These are phyloP conservation scores for Pyrenula aspistea DNA, from an alignment of 495 filamentous ascomycete genomes.

Conservation along the genomic window DNA sequence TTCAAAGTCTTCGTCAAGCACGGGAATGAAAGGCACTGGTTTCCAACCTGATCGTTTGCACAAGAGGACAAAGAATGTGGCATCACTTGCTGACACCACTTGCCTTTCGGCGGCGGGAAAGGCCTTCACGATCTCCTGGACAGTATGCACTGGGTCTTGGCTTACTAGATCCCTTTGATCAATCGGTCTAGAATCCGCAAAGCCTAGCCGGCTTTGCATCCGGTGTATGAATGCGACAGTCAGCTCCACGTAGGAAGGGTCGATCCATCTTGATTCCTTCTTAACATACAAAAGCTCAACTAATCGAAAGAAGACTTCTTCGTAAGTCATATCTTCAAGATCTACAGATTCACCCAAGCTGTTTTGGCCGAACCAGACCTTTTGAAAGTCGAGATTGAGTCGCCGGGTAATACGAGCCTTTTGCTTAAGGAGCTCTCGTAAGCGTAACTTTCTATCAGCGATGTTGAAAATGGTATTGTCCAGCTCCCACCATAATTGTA, in stretches of 20 bases:
- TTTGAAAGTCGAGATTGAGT: conserved; percentile 25
- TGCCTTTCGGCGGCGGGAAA: conserved; percentile 12
- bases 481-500: conserved; percentile 24
- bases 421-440: conserved; percentile 13
- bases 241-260: conserved; percentile 18
- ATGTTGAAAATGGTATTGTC: conserved; percentile 25
- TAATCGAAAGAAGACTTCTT: conserved; percentile 18
- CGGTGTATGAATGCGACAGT: conserved; percentile 16
- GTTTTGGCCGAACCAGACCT: conserved; percentile 26
- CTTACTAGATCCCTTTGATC: not conserved
- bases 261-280: conserved; percentile 25
- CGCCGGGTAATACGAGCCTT: conserved; percentile 16
- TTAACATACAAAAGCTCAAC: conserved; percentile 23
- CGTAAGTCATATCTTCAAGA: conserved; percentile 27
- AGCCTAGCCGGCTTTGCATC: conserved; percentile 12
- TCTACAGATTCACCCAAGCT: conserved; percentile 13
- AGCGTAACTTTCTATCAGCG: conserved; percentile 11
- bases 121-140: not conserved
- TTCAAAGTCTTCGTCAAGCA: conserved; percentile 27
- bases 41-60: conserved; percentile 18
- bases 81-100: conserved; percentile 7
- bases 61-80: not conserved
- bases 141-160: conserved; percentile 1
- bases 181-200: not conserved
- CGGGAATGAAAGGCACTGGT: conserved; percentile 26